These are phyloP conservation scores for Nicotiana sylvestris DNA, from an alignment of 257 asterid genomes.

Conservation along the genomic window DNA sequence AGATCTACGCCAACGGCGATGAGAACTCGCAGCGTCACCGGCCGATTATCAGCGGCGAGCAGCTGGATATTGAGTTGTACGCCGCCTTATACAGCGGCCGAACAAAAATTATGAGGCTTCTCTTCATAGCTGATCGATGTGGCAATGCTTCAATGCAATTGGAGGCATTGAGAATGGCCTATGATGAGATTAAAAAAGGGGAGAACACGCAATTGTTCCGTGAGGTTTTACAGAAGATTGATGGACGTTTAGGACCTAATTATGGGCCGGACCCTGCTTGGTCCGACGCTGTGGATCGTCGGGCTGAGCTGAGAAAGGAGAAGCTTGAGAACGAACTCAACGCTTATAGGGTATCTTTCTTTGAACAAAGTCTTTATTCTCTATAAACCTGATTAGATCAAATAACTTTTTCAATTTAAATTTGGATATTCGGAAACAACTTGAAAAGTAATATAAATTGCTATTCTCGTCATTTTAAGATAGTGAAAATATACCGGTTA, in stretches of 20 bases:
- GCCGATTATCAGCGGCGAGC: slow-evolving; percentile 85
- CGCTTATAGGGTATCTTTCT: slow-evolving; percentile 61
- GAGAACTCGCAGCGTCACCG: slow-evolving; percentile 52
- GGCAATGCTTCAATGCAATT: slow-evolving; percentile 60
- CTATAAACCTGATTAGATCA: neutral
- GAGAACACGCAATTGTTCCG: slow-evolving; percentile 77
- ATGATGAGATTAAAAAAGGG: slow-evolving; percentile 91
- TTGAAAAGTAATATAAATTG: neutral
- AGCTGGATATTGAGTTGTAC: slow-evolving; percentile 90
- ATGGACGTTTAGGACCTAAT: slow-evolving; percentile 64
- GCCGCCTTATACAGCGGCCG: slow-evolving; percentile 84
- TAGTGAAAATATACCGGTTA: neutral
- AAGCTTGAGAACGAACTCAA: slow-evolving; percentile 90
- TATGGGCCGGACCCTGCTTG: slow-evolving; percentile 63
- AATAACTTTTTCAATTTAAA: neutral
- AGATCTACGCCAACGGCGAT: slow-evolving; percentile 56
- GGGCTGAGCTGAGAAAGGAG: slow-evolving; percentile 75
- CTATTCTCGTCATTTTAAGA: neutral
- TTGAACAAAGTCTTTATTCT: neutral
- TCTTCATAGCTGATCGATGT: slow-evolving; percentile 69
- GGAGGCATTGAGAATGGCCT: slow-evolving; percentile 92
- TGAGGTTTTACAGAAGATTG: slow-evolving; percentile 74
- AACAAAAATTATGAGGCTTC: slow-evolving; percentile 72
- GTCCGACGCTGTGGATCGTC: slow-evolving; percentile 76
- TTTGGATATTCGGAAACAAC: neutral